A percentile compares a stretch with the other conserved stretches of the same genome.
Evolutionary conservation across 805 yeast genomes (phyloP).

Genomic region (Debaryomyces hansenii): DNA sequence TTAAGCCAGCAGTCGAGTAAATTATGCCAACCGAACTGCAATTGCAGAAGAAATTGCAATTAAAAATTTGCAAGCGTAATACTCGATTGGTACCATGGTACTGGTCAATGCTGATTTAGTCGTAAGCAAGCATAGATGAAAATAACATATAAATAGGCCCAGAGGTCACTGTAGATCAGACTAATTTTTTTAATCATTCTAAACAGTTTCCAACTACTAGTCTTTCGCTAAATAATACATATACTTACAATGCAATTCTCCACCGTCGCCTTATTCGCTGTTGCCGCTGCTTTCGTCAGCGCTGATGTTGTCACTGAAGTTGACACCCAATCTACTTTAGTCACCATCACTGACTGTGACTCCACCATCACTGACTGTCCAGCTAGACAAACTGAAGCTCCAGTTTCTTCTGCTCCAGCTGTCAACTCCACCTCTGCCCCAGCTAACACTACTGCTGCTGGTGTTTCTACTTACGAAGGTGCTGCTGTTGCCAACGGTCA

Average conservation of each 20-base stretch:
- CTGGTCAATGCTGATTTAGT: neutral
- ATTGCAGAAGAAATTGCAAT: neutral
- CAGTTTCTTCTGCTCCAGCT: slow-evolving; percentile 18
- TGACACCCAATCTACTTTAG: slow-evolving; percentile 33
- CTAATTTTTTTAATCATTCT: neutral
- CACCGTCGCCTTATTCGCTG: slow-evolving; percentile 35
- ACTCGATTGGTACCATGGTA: neutral
- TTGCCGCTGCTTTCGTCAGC: slow-evolving; percentile 29
- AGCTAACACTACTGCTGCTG: slow-evolving; percentile 28
- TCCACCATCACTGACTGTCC: slow-evolving; percentile 45
- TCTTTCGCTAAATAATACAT: slow-evolving; percentile 26
- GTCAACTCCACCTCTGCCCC: slow-evolving; percentile 24
- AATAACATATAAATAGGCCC: neutral
- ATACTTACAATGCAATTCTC: slow-evolving; percentile 41
- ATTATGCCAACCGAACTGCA: too few species aligned
- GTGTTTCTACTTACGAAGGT: slow-evolving; percentile 39
- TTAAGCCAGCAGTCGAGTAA: neutral
- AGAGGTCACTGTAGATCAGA: neutral
- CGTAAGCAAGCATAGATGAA: neutral
- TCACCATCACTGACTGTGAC: slow-evolving; percentile 44
- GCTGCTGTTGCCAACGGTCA: slow-evolving; percentile 29
- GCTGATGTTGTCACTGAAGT: slow-evolving; percentile 30
- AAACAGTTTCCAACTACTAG: slow-evolving; percentile 25
- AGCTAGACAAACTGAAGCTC: slow-evolving; percentile 21
- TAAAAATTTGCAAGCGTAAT: neutral